Evolutionary conservation across 179 eudicot genomes (phyloP), one percentile per base, ranked within the genome.

Genomic region (Vitellaria paradoxa): DNA sequence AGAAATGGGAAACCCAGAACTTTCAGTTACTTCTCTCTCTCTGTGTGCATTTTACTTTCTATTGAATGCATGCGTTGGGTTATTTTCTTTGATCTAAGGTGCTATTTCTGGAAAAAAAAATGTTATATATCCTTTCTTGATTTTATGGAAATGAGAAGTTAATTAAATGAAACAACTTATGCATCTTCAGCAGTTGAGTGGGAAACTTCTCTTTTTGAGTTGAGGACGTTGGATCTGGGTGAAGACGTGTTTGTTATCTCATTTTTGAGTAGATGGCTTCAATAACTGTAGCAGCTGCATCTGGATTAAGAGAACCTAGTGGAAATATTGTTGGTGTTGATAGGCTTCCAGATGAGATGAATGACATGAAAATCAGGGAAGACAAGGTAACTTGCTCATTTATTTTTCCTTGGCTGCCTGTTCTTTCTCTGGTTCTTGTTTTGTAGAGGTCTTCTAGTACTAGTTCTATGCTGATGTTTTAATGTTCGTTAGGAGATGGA

Each of bases 301-400:
- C 85, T 60, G 85, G 87, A 75, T 65, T 88, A 46, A 78, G 86
- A 83, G 89, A 89, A 26, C 81, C 85, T 50, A 68, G 71, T 72
- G 77, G 81, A 60, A 86, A 76, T 63, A 74, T 49, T 26, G 83
- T 65, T 73, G 80, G 70, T 30, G 73, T 85, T 68, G 91, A 86
- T 83, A 88, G 80, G 75, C 69, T 89, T 77, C 87, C 87, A 24
- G 86, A 77, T 23, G 88, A 86, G 81, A 80, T 89, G 86, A 89
- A 80, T 79, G 89, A 79, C 78, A 84, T 89, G 89, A 89, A 85
- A 74, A 85, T 89, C 60, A 85, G 86, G 66, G 93, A 89, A 74
- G 93, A 88, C 37, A 89, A 86, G 89, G 93, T 89, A 76, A 18
- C 17, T 61, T 3, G 46, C 20, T 0, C 70, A 37, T 66, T 66